Base-by-base conservation (phyloP, 1,284 basidiomycete species). In the Fomitopsis palustris region DNA sequence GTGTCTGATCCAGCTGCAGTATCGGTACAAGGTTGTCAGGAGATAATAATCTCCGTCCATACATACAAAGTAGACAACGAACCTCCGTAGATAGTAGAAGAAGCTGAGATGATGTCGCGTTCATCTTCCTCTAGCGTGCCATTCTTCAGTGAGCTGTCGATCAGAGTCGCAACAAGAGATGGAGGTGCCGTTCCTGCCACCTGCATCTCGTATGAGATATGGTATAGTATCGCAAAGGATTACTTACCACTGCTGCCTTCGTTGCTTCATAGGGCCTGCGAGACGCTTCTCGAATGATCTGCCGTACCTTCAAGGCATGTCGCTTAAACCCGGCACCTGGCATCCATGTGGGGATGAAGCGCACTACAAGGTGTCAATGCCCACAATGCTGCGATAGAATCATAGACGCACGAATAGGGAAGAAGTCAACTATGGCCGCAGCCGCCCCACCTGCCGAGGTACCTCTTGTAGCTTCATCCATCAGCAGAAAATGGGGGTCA, bases 261-360 rank as follows among this genome's bases (percentile, higher is more conserved):
- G 19, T 19, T 4, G 7, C 43, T 8, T 45, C 7, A 14, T 45
- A 27, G 2, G 43, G 43, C 27, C n/a, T 21, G 10, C 23, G n/a
- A 6, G 19, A 19, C 17, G 41, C 41, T n/a, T 21, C 72, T 69
- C 58, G 75, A 69, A 65, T 70, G 17, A 69, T 57, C 19, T 53
- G 55, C 52, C 67, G 61, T 10, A 79, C 74, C 62, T 77, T 70
- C 23, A 74, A 64, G 12, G 83, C 82, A n/a, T 78, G 74, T 9
- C 78, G 74, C 62, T 84, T 84, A 70, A 85, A 84, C 17, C 75
- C 74, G 1, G 78, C 74, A 49, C 82, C 81, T 12, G 83, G 84
- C 42, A 81, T 77, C 83, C 83, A 86, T 16, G 75, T 73, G 9
- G 83, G 84, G 38, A 84, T 73, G 61, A 81, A 71, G 63, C 78